Conservation (phyloP, 345 rosid species). For the Euphorbia peplus region DNA sequence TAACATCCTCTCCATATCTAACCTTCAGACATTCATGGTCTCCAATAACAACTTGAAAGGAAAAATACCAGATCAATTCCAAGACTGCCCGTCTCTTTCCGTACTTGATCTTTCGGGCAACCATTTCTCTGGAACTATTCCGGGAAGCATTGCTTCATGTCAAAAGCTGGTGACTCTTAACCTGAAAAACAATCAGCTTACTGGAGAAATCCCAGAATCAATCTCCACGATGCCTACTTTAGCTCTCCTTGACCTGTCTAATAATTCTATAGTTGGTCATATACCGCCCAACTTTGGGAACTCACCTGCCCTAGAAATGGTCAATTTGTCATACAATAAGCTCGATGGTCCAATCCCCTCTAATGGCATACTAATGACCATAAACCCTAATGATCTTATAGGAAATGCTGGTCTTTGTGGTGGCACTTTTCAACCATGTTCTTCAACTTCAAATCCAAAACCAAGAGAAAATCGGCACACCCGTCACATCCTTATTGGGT, state of each 20-base stretch:
- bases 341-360: conserved; percentile 73
- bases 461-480: conserved; percentile 38
- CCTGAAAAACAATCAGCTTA: conserved; percentile 56
- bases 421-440: conserved; percentile 60
- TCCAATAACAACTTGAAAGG: conserved; percentile 68
- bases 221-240: conserved; percentile 64
- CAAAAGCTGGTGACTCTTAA: conserved; percentile 68
- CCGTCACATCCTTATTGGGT: conserved; percentile 52
- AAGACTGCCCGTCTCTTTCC: conserved; percentile 68
- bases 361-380: conserved; percentile 46
- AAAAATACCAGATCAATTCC: conserved; percentile 66
- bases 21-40: conserved; percentile 68
- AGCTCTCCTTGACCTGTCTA: conserved; percentile 75
- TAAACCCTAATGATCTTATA: conserved; percentile 57
- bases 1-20: conserved; percentile 59
- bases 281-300: conserved; percentile 62
- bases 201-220: conserved; percentile 54
- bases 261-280: conserved; percentile 62
- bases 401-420: conserved; percentile 83
- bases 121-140: conserved; percentile 58
- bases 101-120: conserved; percentile 81
- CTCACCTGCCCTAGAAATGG: conserved; percentile 73
- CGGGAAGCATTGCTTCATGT: conserved; percentile 65
- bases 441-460: conserved; percentile 24
- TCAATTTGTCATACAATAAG: conserved; percentile 70